Evolutionary conservation across 306 rosid species (phyloP), one percentile per base, ranked within the genome.

Genomic region (Lathyrus oleraceus): DNA sequence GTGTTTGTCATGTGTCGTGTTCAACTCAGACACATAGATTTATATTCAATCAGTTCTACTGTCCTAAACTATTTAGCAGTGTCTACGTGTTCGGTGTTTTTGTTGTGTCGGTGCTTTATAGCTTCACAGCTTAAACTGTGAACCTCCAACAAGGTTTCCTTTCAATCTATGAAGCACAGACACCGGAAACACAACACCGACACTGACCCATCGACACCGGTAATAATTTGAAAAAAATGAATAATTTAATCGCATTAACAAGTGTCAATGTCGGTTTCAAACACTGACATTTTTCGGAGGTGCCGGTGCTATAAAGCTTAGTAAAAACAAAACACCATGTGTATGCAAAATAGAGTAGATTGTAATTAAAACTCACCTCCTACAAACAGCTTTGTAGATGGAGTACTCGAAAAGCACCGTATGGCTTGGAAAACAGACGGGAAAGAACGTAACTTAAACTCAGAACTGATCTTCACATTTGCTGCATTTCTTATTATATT

Each of bases 321-420:
- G 38, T 17, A 15, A 60, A 14, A 38, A 39, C 16, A 5, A 40
- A 6, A 10, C 52, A 40, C 11, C 16, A 15, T 0, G 7, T 16
- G 28, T 17, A 12, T 62, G 4, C 11, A 39, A 63, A 40, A 21
- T 21, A 63, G 35, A 40, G 52, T 20, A 63, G 6, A 39, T 63
- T 63, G 70, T 21, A 58, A 38, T 54, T 52, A 30, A n/a, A 52
- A 25, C 36, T 11, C 70, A 91, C 97, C 99, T 94, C 99, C 99
- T 5, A 94, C 66, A 56, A 94, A 91, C 61, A 94, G 71, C 81
- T 87, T 91, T 4, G 98, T 61, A 51, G 79, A 80, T 47, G 82
- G 58, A 74, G 53, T 48, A 49, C 76, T 69, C 0, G 90, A 81
- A 88, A 91, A 81, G 80, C 87, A 77, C 72, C 99, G 80, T 32